Base-by-base conservation (phyloP, 2,329 filamentous ascomycete species). In the Neonectria faginata region DNA sequence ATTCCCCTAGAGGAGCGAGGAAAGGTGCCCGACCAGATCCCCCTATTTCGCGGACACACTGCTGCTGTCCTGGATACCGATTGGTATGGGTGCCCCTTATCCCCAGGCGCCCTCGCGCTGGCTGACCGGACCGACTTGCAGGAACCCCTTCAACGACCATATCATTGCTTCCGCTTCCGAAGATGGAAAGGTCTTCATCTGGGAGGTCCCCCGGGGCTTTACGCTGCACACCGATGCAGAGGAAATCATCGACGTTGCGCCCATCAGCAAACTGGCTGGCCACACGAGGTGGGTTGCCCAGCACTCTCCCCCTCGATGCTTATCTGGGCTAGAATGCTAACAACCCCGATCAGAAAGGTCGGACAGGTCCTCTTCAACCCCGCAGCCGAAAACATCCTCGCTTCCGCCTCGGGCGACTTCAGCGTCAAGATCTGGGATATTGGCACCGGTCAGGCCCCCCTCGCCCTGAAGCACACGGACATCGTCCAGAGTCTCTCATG, bases 301-400 rank as follows among this genome's bases (percentile, higher is more conserved):
- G 5, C 53, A 9, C 55, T 59, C 29, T 36, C 51, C 41, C 44
- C 51, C 41, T 41, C 31, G 31, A 41, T n/a, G 25, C 51, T n/a
- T 48, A 18, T 44, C 16, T 27, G 29, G 20, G 36, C 41, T 58
- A 53, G 47, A 31, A 57, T 67, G 20, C 70, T 74, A 62, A 73
- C 47, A 55, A 29, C 59, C 56, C 5, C 48, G 6, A 54, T n/a
- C 78, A 97, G 95, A 81, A 99, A 99, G 82, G 93, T 99, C 69
- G 96, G 96, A 66, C 96, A 99, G 80, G 95, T 99, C 71, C 88
- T 97, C 59, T 99, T 98, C 87, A 98, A 99, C 83, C 94, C 96
- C 56, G 90, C 95, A 45, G 96, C 96, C 74, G 94, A 97, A 78
- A 97, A 97, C 80, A 91, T 99, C 72, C 91, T 99, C 55, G 95